These are phyloP conservation scores for Rhizopus stolonifer DNA, from an alignment of 371 early-diverging fungal genomes.

Conservation along the genomic window DNA sequence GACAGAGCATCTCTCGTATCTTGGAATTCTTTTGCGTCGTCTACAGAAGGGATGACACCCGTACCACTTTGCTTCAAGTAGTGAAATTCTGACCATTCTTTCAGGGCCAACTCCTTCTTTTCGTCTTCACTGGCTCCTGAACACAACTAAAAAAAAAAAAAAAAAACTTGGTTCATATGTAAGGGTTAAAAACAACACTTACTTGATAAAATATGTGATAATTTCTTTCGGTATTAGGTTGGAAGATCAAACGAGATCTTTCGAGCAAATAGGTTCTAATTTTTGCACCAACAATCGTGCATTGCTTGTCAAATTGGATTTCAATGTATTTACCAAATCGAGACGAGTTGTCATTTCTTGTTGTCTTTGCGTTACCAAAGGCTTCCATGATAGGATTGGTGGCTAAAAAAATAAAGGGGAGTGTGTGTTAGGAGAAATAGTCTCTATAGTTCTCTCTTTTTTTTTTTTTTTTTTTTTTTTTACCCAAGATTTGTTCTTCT, in stretches of 20 bases:
- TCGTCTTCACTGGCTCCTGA: conserved; percentile 82
- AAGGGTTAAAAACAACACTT: too few relatives aligned
- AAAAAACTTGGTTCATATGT: too few relatives aligned
- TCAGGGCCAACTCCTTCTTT: conserved; percentile 71
- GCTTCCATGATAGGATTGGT: conserved; percentile 99
- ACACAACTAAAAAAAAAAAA: conserved; percentile 76
- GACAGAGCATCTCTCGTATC: conserved; percentile 81
- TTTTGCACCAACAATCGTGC: conserved; percentile 90
- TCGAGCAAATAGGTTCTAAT: conserved; percentile 98
- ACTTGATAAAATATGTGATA: conserved; percentile 99
- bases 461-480: too few relatives aligned
- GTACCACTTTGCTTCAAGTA: conserved; percentile 88
- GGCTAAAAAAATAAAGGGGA: too few relatives aligned
- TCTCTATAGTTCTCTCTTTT: neutral
- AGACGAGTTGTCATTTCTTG: conserved; percentile 97
- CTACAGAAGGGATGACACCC: conserved; percentile 78
- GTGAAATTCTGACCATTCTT: conserved; percentile 70
- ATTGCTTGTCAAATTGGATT: conserved; percentile 78
- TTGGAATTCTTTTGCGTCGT: conserved; percentile 89
- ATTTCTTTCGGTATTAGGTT: conserved; percentile 94
- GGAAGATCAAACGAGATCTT: conserved; percentile 93
- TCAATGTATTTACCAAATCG: conserved; percentile 99
- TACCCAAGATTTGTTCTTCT: conserved; percentile 78
- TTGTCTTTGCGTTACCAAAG: conserved; percentile 99
- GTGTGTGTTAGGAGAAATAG: neutral